Conservation (phyloP, 2,329 filamentous ascomycete species). For the Pseudodiploospora longispora region DNA sequence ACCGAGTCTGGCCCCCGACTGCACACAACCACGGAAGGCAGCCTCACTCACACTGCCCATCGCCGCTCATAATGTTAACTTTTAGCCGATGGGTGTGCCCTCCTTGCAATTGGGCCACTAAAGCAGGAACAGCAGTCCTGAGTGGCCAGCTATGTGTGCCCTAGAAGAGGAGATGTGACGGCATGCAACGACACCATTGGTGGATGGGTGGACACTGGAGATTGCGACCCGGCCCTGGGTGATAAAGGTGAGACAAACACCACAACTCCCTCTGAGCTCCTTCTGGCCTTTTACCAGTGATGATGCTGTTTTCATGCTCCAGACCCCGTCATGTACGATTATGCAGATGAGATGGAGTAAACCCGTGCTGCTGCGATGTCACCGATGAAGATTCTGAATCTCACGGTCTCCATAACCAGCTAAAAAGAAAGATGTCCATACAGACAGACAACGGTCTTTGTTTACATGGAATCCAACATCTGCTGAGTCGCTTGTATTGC, state of each 20-base stretch:
- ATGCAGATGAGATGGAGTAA: neutral
- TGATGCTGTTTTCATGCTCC: neutral
- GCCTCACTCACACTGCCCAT: neutral
- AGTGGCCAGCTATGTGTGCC: constrained; percentile 1
- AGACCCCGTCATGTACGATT: neutral
- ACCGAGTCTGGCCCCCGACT: neutral
- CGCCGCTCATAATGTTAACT: neutral
- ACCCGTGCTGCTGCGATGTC: constrained; percentile 5
- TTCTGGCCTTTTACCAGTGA: neutral
- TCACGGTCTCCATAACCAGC: constrained; percentile 13
- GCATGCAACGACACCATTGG: constrained; percentile 4
- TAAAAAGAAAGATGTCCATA: neutral
- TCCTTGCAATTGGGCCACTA: constrained; percentile 7
- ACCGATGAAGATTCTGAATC: constrained; percentile 22
- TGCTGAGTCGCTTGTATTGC: constrained; percentile 21
- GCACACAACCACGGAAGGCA: neutral
- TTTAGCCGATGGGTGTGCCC: constrained; percentile 1
- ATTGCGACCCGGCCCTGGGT: too few species aligned
- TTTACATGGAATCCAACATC: too few species aligned
- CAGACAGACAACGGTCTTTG: too few species aligned
- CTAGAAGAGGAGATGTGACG: constrained; percentile 4
- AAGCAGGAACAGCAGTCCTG: constrained; percentile 9
- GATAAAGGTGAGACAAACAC: too few species aligned
- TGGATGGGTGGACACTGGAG: neutral
- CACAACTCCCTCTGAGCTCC: too few species aligned